Evolutionary conservation across 2,329 filamentous ascomycete genomes (phyloP).

Genomic region (Penicillium janthinellum): DNA sequence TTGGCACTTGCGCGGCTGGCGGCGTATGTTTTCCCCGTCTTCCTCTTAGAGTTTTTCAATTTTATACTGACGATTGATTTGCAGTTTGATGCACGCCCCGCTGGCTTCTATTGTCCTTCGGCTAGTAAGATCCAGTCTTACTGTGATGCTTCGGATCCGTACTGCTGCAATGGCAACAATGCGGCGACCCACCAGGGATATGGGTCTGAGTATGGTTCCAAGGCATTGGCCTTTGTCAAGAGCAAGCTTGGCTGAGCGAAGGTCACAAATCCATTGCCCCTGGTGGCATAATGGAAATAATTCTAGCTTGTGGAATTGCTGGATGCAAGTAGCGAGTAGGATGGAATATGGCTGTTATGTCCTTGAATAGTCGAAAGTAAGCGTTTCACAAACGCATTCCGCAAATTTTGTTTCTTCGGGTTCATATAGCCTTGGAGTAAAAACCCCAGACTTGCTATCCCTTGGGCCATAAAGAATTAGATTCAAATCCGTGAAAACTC

Average conservation of each 20-base stretch:
- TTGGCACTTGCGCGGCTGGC: slow-evolving; percentile 60
- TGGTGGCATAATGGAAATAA: too few relatives aligned
- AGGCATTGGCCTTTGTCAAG: slow-evolving; percentile 63
- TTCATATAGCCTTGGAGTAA: too few relatives aligned
- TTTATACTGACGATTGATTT: neutral
- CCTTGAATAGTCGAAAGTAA: too few relatives aligned
- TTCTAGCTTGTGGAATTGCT: neutral
- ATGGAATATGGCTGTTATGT: neutral
- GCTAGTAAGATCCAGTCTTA: slow-evolving; percentile 63
- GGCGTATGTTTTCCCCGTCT: slow-evolving; percentile 53
- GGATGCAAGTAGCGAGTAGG: neutral
- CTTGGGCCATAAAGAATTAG: neutral
- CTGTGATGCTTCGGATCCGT: slow-evolving; percentile 65
- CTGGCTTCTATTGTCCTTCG: slow-evolving; percentile 60
- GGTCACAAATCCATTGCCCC: neutral
- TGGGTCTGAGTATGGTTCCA: slow-evolving; percentile 60
- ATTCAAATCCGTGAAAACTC: neutral
- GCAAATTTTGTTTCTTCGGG: too few relatives aligned
- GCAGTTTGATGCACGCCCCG: slow-evolving; percentile 63
- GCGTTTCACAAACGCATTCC: too few relatives aligned
- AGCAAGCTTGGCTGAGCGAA: slow-evolving; percentile 26
- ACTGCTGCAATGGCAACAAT: slow-evolving; percentile 67
- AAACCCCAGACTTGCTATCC: neutral
- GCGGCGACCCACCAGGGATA: slow-evolving; percentile 64
- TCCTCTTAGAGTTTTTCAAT: neutral